Evolutionary conservation across 2,329 filamentous ascomycete genomes (phyloP).

Genomic region (Exophiala aquamarina): DNA sequence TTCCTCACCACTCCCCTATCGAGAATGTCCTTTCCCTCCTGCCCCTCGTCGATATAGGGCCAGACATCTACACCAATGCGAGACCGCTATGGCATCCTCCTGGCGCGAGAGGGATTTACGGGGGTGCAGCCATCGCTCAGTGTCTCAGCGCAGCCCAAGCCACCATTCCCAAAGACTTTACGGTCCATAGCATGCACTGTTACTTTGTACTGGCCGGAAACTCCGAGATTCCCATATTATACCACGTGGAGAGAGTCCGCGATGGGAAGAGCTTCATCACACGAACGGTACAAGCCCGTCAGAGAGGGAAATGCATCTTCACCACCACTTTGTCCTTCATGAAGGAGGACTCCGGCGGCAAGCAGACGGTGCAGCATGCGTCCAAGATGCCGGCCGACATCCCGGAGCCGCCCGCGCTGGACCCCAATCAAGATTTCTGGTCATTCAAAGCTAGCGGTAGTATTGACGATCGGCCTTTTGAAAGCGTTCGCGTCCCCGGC

Average conservation of each 20-base stretch:
- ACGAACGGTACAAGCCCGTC: conserved; percentile 90
- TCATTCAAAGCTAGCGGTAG: conserved; percentile 1
- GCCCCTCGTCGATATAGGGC: conserved; percentile 70
- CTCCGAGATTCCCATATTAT: conserved; percentile 79
- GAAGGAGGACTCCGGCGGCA: conserved; percentile 59
- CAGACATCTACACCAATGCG: conserved; percentile 80
- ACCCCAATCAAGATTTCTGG: conserved; percentile 2
- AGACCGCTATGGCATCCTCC: conserved; percentile 89
- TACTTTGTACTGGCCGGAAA: conserved; percentile 96
- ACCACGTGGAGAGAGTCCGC: conserved; percentile 91
- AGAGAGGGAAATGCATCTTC: conserved; percentile 87
- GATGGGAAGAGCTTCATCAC: conserved; percentile 89
- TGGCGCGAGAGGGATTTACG: conserved; percentile 89
- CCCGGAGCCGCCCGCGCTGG: conserved; percentile 36
- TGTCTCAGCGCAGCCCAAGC: conserved; percentile 82
- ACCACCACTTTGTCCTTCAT: conserved; percentile 92
- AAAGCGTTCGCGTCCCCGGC: conserved; percentile 49
- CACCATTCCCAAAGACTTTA: conserved; percentile 77
- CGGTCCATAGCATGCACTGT: conserved; percentile 95
- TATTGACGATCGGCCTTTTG: conserved; percentile 30
- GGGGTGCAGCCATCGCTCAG: conserved; percentile 90
- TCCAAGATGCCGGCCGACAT: conserved; percentile 53
- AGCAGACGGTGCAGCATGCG: conserved; percentile 63
- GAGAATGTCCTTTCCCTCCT: conserved; percentile 88
- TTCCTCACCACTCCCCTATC: conserved; percentile 73